Conservation (phyloP, 495 filamentous ascomycete genomes). For the Lophium mytilinum region DNA sequence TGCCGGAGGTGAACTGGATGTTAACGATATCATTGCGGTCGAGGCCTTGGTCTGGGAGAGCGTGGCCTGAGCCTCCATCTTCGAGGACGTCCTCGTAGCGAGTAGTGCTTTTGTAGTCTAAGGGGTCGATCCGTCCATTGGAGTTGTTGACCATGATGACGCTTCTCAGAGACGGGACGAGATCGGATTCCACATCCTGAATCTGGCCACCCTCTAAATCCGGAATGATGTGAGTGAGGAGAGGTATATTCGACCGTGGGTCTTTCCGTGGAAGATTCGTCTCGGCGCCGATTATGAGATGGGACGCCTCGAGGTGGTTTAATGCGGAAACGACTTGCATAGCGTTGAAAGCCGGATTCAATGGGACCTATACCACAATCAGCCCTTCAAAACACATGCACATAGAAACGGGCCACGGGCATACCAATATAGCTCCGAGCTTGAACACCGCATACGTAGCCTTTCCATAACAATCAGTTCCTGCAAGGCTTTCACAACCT, state of each 20-base stretch:
- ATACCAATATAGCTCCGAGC: conserved; percentile 76
- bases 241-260: conserved; percentile 64
- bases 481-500: no score
- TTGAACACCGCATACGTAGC: conserved; percentile 87
- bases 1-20: conserved; percentile 96
- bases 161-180: conserved; percentile 59
- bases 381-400: neutral
- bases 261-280: conserved; percentile 77
- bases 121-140: conserved; percentile 45
- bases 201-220: conserved; percentile 38
- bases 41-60: conserved; percentile 42
- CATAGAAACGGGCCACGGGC: neutral
- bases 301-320: conserved; percentile 61
- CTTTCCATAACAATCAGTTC: conserved; percentile 24
- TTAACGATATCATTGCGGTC: conserved; percentile 69
- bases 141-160: conserved; percentile 82
- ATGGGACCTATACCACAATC: conserved; percentile 50
- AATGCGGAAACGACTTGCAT: conserved; percentile 71
- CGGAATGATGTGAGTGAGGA: conserved; percentile 58
- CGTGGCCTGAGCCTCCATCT: conserved; percentile 32
- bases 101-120: conserved; percentile 41
- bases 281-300: conserved; percentile 77
- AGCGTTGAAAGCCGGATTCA: conserved; percentile 86
- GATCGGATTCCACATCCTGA: conserved; percentile 49
- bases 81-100: conserved; percentile 49